Evolutionary conservation across 1,284 basidiomycete genomes (phyloP), one percentile per base, ranked within the genome.

Genomic region (Golubevia sp.): DNA sequence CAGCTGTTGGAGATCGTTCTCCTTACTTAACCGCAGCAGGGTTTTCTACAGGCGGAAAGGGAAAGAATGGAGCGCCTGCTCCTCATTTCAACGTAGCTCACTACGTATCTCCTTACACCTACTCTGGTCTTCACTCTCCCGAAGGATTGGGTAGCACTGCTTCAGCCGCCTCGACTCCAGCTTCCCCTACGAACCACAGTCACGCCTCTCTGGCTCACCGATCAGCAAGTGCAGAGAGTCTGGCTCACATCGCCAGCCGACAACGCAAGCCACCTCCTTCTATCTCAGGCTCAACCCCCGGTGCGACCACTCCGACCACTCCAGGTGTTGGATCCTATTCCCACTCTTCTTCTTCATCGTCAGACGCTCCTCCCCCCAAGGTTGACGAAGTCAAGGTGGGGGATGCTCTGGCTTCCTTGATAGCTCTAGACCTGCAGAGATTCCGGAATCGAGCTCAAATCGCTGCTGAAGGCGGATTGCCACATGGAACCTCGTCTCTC

Each of bases 371-470:
- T 30, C 51, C 13, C 20, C 38, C 38, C 38, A 49, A 63, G 25
- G 20, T 51, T 30, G 62, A 64, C 27, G 59, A 74, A 26, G 68
- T 71, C 62, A 65, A 73, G 61, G 73, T 74, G 1, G 79, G 63
- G 4, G 73, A 73, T 25, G 69, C 71, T 23, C 71, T 82, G 3
- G 72, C 77, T 13, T 70, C 62, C 6, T 57, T 76, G 21, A 68
- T 82, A 38, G 87, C 78, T 5, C 62, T 66, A 38, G 78, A 34
- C 11, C 30, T 34, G 11, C 30, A 34, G 11, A 76, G 61, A 3
- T 63, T 59, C 24, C 13, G 44, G 55, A 57, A 49, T 24, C 44
- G 55, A 38, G 38, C 38, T 25, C 44, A 57, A 38, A 49, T 48
- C 18, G 49, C 23, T 25, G 49, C 55, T 13, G 49, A 57, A 24